Base-by-base conservation (phyloP, 1,284 basidiomycete genomes). In the Testicularia cyperi region DNA sequence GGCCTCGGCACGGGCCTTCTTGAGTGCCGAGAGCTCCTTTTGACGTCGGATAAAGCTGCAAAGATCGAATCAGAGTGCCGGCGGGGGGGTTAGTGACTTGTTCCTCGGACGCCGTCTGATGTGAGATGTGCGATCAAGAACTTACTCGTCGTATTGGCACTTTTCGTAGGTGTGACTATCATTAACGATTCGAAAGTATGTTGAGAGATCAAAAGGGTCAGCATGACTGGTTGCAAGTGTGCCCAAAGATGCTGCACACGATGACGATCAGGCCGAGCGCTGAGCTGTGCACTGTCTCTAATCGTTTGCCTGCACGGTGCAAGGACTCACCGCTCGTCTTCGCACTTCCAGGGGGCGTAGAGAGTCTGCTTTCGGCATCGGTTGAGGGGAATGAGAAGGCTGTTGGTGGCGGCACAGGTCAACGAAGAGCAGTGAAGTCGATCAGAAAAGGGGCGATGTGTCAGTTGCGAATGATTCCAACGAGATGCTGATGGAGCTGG, bases 321-420 rank as follows among this genome's bases (percentile, higher is more conserved):
- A n/a, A n/a, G 27, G n/a, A 54, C 77, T 44, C 46, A 79, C 78
- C 83, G 80, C 81, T 90, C 85, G 63, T 88, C 83, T 74, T 88
- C 85, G 77, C 88, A 90, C 69, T 88, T 84, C 88, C 88, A 90
- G 15, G 87, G 87, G 57, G 86, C 78, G 75, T 88, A 90, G 29
- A 80, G 79, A 42, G 82, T 83, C 73, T 86, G 81, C 75, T 83
- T 83, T 65, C 88, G 82, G 78, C 88, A 91, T 65, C 84, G 80
- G 78, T 91, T 90, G 57, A 91, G 80, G 10, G 90, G 90, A 55
- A 95, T 86, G 61, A 92, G 80, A 29, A 92, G 81, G 34, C 91
- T 91, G 68, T n/a, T n/a, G n/a, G n/a, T n/a, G n/a, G n/a, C n/a
- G n/a, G n/a, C n/a, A n/a, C n/a, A n/a, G n/a, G n/a, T n/a, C n/a